phyloP scores from a whole-genome alignment of 345 rosid species.

The Salix udensis region DNA sequence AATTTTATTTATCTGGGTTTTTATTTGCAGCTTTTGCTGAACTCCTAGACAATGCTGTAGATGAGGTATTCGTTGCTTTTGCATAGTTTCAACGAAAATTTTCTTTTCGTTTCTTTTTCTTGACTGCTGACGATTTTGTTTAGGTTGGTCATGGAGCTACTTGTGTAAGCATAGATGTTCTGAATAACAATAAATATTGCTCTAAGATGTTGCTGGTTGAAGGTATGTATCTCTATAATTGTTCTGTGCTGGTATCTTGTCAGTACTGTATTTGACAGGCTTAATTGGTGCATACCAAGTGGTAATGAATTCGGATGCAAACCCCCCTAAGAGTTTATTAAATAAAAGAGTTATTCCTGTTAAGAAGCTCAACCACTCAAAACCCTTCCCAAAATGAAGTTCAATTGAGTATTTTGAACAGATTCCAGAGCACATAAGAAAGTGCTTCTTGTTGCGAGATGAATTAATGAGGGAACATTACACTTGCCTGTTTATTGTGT shows the following conservation, averaged over 20 bases:
- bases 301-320: too few species aligned
- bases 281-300: too few species aligned
- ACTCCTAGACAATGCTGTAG: slow-evolving; percentile 80
- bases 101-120: background rate
- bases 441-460: too few species aligned
- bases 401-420: too few species aligned
- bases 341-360: too few species aligned
- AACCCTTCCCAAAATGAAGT: too few species aligned
- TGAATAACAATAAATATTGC: slow-evolving; percentile 37
- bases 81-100: background rate
- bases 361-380: too few species aligned
- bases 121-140: background rate
- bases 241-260: background rate
- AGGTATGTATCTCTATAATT: slow-evolving; percentile 28
- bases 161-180: slow-evolving; percentile 46
- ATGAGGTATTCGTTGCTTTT: slow-evolving; percentile 49
- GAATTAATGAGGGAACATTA: too few species aligned
- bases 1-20: background rate
- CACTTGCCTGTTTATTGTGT: too few species aligned
- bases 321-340: too few species aligned
- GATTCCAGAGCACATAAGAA: too few species aligned
- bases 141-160: slow-evolving; percentile 55
- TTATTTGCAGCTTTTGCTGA: slow-evolving; percentile 72
- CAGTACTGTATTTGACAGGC: background rate
- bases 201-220: slow-evolving; percentile 40